Conservation (phyloP, 1,284 basidiomycete species). For the Mycena citricolor region DNA sequence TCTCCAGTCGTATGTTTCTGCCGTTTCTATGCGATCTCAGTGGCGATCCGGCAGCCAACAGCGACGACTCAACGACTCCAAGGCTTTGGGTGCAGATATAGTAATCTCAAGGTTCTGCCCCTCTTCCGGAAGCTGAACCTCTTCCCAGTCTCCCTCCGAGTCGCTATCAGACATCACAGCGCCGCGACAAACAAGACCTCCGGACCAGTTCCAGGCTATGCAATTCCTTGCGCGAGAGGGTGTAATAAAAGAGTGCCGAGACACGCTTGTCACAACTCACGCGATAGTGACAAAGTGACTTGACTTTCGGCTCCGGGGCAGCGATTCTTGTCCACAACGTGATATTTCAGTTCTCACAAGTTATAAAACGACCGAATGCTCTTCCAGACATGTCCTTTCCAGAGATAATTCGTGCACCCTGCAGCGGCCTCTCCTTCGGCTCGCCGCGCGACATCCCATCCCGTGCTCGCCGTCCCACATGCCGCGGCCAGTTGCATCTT, state of each 20-base stretch:
- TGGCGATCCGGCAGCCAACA: no score
- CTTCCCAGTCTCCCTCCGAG: slow-evolving; percentile 23
- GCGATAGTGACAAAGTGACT: slow-evolving; percentile 8
- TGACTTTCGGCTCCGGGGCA: slow-evolving; percentile 9
- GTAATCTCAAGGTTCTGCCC: slow-evolving; percentile 23
- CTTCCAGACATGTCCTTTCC: slow-evolving; percentile 28
- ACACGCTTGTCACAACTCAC: slow-evolving; percentile 6
- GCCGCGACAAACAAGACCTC: no score
- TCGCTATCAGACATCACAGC: slow-evolving; percentile 20
- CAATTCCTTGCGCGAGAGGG: background rate
- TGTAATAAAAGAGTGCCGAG: background rate
- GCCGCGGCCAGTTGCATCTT: slow-evolving; percentile 21
- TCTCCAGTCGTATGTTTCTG: slow-evolving; percentile 63
- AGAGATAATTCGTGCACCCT: slow-evolving; percentile 26
- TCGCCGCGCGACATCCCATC: slow-evolving; percentile 24
- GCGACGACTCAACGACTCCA: no score
- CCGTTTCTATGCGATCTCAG: no score
- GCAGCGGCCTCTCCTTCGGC: slow-evolving; percentile 21
- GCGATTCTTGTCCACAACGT: background rate
- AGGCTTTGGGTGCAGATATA: slow-evolving; percentile 11
- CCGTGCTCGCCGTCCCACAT: slow-evolving; percentile 24
- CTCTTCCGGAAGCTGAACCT: slow-evolving; percentile 18
- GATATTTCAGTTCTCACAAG: background rate
- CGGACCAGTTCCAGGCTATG: slow-evolving; percentile 17
- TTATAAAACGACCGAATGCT: slow-evolving; percentile 20